Conservation (phyloP, 768 basidiomycete genomes). For the Butyriboletus loyo region DNA sequence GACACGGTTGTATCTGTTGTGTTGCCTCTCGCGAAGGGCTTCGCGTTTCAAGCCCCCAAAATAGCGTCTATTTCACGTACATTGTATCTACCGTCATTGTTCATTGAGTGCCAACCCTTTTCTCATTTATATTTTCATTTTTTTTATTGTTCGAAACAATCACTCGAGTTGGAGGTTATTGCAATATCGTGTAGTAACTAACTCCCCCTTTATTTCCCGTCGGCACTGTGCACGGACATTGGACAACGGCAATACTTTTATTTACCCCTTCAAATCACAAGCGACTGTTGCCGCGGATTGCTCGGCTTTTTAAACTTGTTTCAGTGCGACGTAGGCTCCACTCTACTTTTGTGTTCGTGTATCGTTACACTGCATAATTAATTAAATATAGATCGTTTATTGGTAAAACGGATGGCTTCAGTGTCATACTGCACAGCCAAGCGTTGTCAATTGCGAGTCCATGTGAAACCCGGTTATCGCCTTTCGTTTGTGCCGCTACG, state of each 20-base stretch:
- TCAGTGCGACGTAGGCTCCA: no score
- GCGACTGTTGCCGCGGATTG: not conserved
- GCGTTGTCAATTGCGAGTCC: not conserved
- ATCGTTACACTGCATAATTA: not conserved
- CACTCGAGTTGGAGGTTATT: no score
- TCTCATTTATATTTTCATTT: not conserved
- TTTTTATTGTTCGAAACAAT: not conserved
- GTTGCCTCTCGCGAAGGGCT: conserved; percentile 45
- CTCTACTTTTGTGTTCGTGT: no score
- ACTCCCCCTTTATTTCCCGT: not conserved
- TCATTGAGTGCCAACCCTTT: not conserved
- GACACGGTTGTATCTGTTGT: conserved; percentile 26
- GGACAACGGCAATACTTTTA: no score
- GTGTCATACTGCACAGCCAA: not conserved
- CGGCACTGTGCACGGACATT: no score
- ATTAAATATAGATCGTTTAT: not conserved
- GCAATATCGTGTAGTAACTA: conserved; percentile 2
- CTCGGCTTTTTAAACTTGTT: not conserved
- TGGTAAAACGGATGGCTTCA: no score
- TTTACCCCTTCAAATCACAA: not conserved
- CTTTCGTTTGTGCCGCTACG: not conserved
- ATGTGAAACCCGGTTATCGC: no score
- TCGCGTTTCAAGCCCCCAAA: conserved; percentile 45
- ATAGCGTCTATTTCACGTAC: conserved; percentile 25
- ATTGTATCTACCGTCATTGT: not conserved